These are phyloP conservation scores for Plasmodium coatneyi DNA, from an alignment of 169 alveolate genomes.

Conservation along the genomic window DNA sequence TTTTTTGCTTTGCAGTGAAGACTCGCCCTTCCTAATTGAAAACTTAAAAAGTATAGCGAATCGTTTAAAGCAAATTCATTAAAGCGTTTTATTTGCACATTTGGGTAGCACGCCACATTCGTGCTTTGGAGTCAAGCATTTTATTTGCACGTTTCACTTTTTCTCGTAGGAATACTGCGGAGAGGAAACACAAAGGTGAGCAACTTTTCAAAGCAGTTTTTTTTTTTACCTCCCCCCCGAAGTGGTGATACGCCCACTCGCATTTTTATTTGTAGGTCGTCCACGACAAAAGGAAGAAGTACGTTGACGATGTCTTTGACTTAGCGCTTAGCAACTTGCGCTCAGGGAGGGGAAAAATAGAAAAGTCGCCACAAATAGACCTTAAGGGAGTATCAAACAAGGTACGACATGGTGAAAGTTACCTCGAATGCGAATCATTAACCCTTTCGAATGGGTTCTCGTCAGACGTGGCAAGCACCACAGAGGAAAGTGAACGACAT, in stretches of 20 bases:
- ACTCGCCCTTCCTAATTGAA: slow-evolving; percentile 54
- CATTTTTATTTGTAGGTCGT: slow-evolving; percentile 26
- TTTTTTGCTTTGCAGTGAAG: slow-evolving; percentile 22
- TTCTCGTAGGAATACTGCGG: slow-evolving; percentile 25
- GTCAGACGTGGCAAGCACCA: not conserved
- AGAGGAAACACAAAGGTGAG: slow-evolving; percentile 22
- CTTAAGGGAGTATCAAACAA: not conserved
- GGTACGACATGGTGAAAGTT: not conserved
- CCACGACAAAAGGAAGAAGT: slow-evolving; percentile 15
- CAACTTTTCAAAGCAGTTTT: not conserved
- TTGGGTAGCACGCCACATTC: not conserved
- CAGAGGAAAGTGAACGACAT: not conserved
- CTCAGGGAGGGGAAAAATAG: not conserved
- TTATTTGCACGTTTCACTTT: slow-evolving; percentile 1
- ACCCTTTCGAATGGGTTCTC: not conserved
- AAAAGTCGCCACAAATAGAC: not conserved
- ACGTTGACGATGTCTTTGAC: slow-evolving; percentile 22
- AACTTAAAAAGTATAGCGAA: slow-evolving; percentile 41
- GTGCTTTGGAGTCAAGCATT: not conserved
- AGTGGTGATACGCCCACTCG: not conserved
- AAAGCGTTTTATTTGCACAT: not conserved
- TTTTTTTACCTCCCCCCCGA: not conserved
- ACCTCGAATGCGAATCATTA: not conserved
- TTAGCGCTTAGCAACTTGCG: slow-evolving; percentile 2
- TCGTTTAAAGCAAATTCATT: not conserved